Base-by-base conservation (phyloP, 352 stramenopile genomes). In the Aphanomyces astaci region DNA sequence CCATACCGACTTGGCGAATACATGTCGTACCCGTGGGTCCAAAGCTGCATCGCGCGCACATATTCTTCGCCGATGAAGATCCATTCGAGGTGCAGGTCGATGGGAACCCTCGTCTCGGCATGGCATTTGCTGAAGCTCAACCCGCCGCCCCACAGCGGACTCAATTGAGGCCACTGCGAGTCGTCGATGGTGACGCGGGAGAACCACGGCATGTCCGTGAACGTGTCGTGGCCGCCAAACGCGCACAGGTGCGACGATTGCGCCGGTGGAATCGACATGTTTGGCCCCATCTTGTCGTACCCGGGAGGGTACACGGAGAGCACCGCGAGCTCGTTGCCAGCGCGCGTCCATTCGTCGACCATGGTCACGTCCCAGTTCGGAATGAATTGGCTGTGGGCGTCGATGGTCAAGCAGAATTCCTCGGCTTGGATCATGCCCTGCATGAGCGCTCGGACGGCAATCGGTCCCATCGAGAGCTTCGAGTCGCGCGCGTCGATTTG, bases 31-130 rank as follows among this genome's bases (percentile, higher is more conserved):
- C 89, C 89, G 68, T 90, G 65, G 9, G 87, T 91, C 72, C 80
- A 95, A 52, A 92, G 84, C 33, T 82, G 66, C 33, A 79, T 79
- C 65, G 73, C 60, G 64, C 63, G 27, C 54, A 75, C 54, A 51
- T 89, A 92, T 71, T 97, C 89, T 71, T 97, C 89, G 31, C 88
- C 89, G 69, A 92, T 82, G 75, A 96, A 96, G 28, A 96, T 80
- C 66, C 82, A 75, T 24, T 73, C 64, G 10, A 87, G 73, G 64
- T 95, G 78, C 10, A 82, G 80, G 76, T 96, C 89, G 51, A 93
- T 84, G 2, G 81, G 87, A 24, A 95, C 87, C 63, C 85, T 84
- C 24, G 81, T 60, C 71, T 95, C 84, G 10, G 84, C 87, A 72
- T 97, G 89, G 75, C 88, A 96, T 72, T 86, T 78, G 51, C 74